Percentiles rank a stretch among this genome's conserved stretches.
phyloP scores from a whole-genome alignment of 2,329 filamentous ascomycete species.

The Catunica adiposa region DNA sequence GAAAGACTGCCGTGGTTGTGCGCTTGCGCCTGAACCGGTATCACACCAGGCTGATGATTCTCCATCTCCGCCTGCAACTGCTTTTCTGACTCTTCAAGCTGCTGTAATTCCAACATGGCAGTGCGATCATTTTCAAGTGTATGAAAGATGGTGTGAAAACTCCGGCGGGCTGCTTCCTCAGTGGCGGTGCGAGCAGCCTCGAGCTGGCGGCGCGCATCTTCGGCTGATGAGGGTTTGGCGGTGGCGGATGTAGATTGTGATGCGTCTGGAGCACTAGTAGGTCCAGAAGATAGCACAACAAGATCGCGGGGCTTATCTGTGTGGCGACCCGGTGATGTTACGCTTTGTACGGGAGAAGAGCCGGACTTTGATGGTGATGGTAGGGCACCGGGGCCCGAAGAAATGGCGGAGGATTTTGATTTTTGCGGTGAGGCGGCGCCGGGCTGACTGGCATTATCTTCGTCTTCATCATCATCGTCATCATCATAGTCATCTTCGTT shows the following conservation, averaged over 20 bases:
- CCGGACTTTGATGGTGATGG: constrained; percentile 55
- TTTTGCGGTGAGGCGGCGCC: constrained; percentile 35
- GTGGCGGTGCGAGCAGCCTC: constrained; percentile 84
- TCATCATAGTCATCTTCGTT: constrained; percentile 76
- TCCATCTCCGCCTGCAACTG: constrained; percentile 94
- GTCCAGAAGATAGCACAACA: constrained; percentile 7
- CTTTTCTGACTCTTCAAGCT: constrained; percentile 88
- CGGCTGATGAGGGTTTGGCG: constrained; percentile 43
- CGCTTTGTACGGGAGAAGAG: constrained; percentile 47
- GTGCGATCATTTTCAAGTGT: constrained; percentile 89
- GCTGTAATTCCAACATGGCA: constrained; percentile 95
- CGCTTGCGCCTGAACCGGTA: constrained; percentile 35
- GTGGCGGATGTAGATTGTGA: constrained; percentile 20
- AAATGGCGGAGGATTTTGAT: constrained; percentile 26
- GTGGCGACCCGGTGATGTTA: constrained; percentile 33
- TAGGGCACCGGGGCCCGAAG: constrained; percentile 38
- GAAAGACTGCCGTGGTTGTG: constrained; percentile 53
- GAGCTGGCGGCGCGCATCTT: constrained; percentile 82
- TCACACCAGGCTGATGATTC: constrained; percentile 36
- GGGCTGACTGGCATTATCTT: constrained; percentile 27
- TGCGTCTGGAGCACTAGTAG: constrained; percentile 29
- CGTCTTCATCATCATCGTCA: constrained; percentile 51
- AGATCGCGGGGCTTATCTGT: constrained; percentile 12
- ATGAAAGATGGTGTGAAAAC: constrained; percentile 87
- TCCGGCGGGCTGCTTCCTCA: constrained; percentile 74